Conservation (phyloP, 495 filamentous ascomycete genomes). For the Apiosordaria backusii region DNA sequence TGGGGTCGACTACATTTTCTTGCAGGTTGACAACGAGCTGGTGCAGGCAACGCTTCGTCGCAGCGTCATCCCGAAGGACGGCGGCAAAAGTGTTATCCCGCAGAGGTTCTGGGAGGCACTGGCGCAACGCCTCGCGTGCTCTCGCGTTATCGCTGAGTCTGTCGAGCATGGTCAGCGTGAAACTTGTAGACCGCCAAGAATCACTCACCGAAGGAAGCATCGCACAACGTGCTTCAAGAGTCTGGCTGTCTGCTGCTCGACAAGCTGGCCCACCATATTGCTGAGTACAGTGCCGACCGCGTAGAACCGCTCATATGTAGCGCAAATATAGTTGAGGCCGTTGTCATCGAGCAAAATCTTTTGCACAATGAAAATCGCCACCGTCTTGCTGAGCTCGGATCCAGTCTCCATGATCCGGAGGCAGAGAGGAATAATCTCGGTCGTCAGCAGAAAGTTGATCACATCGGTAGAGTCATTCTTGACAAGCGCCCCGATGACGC, state of each 20-base stretch:
- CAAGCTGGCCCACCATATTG: slow-evolving; percentile 97
- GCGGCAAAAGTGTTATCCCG: slow-evolving; percentile 96
- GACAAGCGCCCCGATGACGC: slow-evolving; percentile 94
- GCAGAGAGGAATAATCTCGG: slow-evolving; percentile 97
- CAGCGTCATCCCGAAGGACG: slow-evolving; percentile 93
- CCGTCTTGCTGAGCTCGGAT: slow-evolving; percentile 96
- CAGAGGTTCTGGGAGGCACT: slow-evolving; percentile 94
- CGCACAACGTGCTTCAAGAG: slow-evolving; percentile 97
- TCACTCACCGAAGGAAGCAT: slow-evolving; percentile 86
- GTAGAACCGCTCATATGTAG: slow-evolving; percentile 99
- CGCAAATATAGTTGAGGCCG: slow-evolving; percentile 97
- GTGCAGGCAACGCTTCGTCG: slow-evolving; percentile 95
- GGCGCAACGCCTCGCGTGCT: slow-evolving; percentile 88
- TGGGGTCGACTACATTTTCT: slow-evolving; percentile 75
- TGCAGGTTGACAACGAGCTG: slow-evolving; percentile 96
- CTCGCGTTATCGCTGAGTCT: slow-evolving; percentile 95
- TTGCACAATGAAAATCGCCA: slow-evolving; percentile 99
- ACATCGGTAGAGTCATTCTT: slow-evolving; percentile 99
- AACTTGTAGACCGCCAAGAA: slow-evolving; percentile 15
- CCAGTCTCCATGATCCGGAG: slow-evolving; percentile 99
- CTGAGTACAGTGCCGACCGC: slow-evolving; percentile 95
- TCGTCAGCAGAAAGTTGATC: slow-evolving; percentile 98
- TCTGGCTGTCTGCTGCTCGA: slow-evolving; percentile 94
- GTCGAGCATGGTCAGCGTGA: slow-evolving; percentile 4
- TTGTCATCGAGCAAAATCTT: slow-evolving; percentile 97